These are phyloP conservation scores for Russula emetica DNA, from an alignment of 768 basidiomycete species.

Conservation along the genomic window DNA sequence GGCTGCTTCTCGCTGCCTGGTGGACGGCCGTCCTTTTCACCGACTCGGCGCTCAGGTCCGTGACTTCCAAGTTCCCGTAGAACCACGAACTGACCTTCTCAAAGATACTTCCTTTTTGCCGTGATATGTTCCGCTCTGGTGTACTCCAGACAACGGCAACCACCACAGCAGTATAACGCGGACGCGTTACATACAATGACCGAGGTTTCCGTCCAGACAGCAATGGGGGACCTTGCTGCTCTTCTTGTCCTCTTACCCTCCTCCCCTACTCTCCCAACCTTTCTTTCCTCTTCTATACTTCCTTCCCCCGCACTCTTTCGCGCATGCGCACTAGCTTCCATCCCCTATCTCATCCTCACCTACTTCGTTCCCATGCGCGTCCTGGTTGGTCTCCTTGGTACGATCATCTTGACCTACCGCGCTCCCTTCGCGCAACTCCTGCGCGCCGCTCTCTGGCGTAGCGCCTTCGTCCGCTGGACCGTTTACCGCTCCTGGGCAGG, in stretches of 20 bases:
- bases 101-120: slow-evolving; percentile 61
- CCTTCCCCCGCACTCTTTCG: slow-evolving; percentile 47
- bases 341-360: slow-evolving; percentile 65
- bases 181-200: slow-evolving; percentile 40
- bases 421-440: slow-evolving; percentile 63
- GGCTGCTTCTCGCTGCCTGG: slow-evolving; percentile 65
- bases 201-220: slow-evolving; percentile 49
- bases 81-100: background rate
- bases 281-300: slow-evolving; percentile 33
- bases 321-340: slow-evolving; percentile 49
- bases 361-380: slow-evolving; percentile 58
- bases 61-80: slow-evolving; percentile 1
- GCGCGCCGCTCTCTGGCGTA: slow-evolving; percentile 53
- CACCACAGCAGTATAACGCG: background rate
- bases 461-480: slow-evolving; percentile 64
- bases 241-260: slow-evolving; percentile 58
- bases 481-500: slow-evolving; percentile 48
- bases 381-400: slow-evolving; percentile 55
- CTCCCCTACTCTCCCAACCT: slow-evolving; percentile 33
- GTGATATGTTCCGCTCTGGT: slow-evolving; percentile 41
- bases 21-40: slow-evolving; percentile 69
- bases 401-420: slow-evolving; percentile 54
- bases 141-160: slow-evolving; percentile 32
- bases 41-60: slow-evolving; percentile 43
- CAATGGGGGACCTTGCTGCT: slow-evolving; percentile 60